phyloP scores from a whole-genome alignment of 306 rosid species.

The Acacia crassicarpa region DNA sequence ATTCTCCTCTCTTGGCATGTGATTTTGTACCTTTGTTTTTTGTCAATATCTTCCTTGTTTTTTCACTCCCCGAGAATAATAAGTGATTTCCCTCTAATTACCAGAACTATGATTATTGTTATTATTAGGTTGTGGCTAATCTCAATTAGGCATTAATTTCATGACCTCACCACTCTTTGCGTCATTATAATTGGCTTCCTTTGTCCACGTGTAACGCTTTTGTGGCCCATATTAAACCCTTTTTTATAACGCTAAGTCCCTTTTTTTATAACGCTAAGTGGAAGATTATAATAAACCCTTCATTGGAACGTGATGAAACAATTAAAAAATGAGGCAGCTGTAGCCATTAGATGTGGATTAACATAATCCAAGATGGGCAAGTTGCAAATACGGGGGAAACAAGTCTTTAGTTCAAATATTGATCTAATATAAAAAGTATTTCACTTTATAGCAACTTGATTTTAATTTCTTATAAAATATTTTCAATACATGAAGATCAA shows the following conservation, averaged over 20 bases:
- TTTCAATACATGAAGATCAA: no score
- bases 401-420: neutral
- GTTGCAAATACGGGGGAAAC: neutral
- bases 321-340: neutral
- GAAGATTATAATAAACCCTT: constrained; percentile 8
- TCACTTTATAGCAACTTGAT: neutral
- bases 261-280: constrained; percentile 16
- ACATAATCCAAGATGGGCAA: neutral
- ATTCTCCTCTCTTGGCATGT: constrained; percentile 27
- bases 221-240: neutral
- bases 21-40: neutral
- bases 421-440: neutral
- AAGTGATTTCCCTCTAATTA: no score
- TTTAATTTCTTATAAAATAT: neutral
- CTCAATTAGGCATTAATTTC: constrained; percentile 9
- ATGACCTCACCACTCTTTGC: constrained; percentile 35
- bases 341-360: neutral
- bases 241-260: constrained; percentile 7
- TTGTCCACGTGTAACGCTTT: neutral
- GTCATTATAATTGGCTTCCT: constrained; percentile 12
- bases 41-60: neutral
- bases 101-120: neutral
- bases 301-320: neutral
- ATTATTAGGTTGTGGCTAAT: neutral
- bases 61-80: neutral